Percentiles rank a stretch among this genome's conserved stretches.
Conservation (phyloP, 129 eudicot species). For the Erigeron canadensis region DNA sequence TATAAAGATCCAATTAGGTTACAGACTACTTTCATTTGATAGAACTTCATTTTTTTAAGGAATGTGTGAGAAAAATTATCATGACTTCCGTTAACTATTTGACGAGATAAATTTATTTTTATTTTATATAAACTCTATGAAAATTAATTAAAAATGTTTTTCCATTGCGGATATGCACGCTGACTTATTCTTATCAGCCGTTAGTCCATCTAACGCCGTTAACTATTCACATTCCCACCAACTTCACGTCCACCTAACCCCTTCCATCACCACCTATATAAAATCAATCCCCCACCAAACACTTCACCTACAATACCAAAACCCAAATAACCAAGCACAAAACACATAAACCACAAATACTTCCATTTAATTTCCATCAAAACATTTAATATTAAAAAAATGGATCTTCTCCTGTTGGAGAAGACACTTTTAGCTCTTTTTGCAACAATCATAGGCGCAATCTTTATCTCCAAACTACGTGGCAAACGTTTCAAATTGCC, state of each 20-base stretch:
- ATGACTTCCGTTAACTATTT: no score
- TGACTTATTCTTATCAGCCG: background rate
- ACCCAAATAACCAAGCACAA: background rate
- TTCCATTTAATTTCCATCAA: background rate
- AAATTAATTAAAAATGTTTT: no score
- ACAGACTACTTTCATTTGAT: no score
- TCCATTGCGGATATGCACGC: no score
- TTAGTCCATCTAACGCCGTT: slow-evolving; percentile 17
- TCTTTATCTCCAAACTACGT: slow-evolving; percentile 53
- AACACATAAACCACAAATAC: background rate
- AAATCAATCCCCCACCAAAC: slow-evolving; percentile 2
- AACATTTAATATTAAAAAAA: no score
- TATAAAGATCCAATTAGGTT: no score
- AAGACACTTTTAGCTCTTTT: slow-evolving; percentile 60
- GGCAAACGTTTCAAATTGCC: slow-evolving; percentile 70
- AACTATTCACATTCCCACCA: background rate
- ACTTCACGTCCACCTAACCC: slow-evolving; percentile 29
- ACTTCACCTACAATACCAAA: background rate
- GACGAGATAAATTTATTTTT: no score
- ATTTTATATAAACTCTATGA: no score
- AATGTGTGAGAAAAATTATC: no score
- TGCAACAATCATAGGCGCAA: slow-evolving; percentile 52
- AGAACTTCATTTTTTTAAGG: no score
- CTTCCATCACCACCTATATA: slow-evolving; percentile 15
- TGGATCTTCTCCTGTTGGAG: slow-evolving; percentile 80